phyloP scores from a whole-genome alignment of 2,329 filamentous ascomycete genomes.

The Biscogniauxia marginata region DNA sequence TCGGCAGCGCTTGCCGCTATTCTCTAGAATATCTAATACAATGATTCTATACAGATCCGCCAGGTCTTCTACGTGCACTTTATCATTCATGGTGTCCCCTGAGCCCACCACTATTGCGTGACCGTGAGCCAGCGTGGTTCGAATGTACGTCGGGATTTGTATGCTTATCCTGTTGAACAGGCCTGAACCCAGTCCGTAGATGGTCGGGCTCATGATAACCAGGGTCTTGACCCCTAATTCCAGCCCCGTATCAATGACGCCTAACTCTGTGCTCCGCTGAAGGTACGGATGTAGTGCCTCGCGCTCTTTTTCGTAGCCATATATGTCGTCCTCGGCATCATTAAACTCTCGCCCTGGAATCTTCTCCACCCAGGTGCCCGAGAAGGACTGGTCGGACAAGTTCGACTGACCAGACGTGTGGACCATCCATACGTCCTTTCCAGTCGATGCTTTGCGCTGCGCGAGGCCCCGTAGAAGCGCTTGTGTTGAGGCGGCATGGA shows the following conservation, averaged over 20 bases:
- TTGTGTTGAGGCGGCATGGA: slow-evolving; percentile 36
- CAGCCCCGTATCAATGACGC: slow-evolving; percentile 40
- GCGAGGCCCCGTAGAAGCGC: slow-evolving; percentile 44
- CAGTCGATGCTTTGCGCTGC: slow-evolving; percentile 30
- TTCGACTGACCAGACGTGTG: slow-evolving; percentile 46
- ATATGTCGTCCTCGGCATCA: slow-evolving; percentile 43
- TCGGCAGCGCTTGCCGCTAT: slow-evolving; percentile 30
- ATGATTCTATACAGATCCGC: slow-evolving; percentile 40
- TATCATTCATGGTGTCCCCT: slow-evolving; percentile 41
- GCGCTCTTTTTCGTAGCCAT: slow-evolving; percentile 37
- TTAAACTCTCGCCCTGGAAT: slow-evolving; percentile 31
- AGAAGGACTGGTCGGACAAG: slow-evolving; percentile 41
- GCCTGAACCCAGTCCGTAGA: slow-evolving; percentile 46
- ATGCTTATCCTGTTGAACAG: slow-evolving; percentile 39
- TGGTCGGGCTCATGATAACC: slow-evolving; percentile 45
- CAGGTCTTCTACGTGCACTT: slow-evolving; percentile 46
- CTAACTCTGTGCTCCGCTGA: slow-evolving; percentile 45
- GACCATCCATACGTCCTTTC: slow-evolving; percentile 37
- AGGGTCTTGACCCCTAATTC: slow-evolving; percentile 42
- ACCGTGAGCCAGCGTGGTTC: slow-evolving; percentile 21
- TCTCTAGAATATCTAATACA: slow-evolving; percentile 31
- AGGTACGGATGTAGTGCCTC: slow-evolving; percentile 38
- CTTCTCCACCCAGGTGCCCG: slow-evolving; percentile 19
- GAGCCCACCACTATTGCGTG: slow-evolving; percentile 35
- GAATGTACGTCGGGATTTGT: slow-evolving; percentile 34